Evolutionary conservation across 805 yeast species (phyloP), one percentile per base, ranked within the genome.

Genomic region (Ogataea ramenticola): DNA sequence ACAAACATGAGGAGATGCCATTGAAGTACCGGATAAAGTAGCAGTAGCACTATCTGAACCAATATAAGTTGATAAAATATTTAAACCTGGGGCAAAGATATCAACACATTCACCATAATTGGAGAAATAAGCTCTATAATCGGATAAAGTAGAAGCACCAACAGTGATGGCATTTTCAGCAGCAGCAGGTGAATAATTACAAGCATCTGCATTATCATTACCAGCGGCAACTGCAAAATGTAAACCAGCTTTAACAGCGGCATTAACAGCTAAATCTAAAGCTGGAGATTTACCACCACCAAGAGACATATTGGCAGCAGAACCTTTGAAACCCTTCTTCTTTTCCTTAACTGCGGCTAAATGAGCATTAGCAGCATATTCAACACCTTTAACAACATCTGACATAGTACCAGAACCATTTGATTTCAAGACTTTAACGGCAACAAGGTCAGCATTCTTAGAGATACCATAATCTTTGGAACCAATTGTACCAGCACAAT

Each of bases 201-300:
- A 91, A 44, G 98, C 96, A 64, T 90, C 95, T 55, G 81, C 86
- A 62, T 86, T 83, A 60, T 86, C 95, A 65, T 91, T 90, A 68
- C 97, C 98, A 27, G 97, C 96, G 41, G 98, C 97, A 51, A 88
- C 96, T 32, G 96, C 95, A 62, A 91, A 84, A 62, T 87, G 93
- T 47, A 91, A 67, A 56, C 96, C 97, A 29, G 90, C 85, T 50
- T 77, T 74, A 41, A 86, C 88, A 34, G 95, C 96, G 38, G 96
- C 96, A 54, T 86, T 80, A 39, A 86, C 95, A 45, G 96, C 96
- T 63, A 80, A 55, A 60, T 88, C 95, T 54, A 90, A 75, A 9
- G 96, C 80, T 41, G 88, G 85, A 3, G 96, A 86, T 58, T 81
- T 83, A 57, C 95, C 95, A 62, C 96, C 96, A 57, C 96, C 96